phyloP scores from a whole-genome alignment of 176 grass and related monocot genomes.

The Carex parvula region DNA sequence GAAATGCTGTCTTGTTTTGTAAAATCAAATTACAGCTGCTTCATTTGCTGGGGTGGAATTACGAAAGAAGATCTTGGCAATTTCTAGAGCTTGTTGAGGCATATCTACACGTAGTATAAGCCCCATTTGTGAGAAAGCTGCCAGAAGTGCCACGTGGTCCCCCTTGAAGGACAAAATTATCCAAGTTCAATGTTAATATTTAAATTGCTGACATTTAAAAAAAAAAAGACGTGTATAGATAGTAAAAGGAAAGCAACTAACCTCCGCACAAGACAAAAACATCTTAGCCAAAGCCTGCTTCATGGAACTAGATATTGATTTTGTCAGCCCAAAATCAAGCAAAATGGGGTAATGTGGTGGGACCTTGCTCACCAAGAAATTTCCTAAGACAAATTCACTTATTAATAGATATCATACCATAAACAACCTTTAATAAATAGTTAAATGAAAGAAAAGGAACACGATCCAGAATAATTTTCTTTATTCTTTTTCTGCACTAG shows the following conservation, averaged over 20 bases:
- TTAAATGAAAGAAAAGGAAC: background rate
- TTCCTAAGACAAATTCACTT: slow-evolving; percentile 49
- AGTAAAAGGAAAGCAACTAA: slow-evolving; percentile 23
- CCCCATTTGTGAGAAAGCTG: slow-evolving; percentile 95
- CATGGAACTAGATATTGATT: slow-evolving; percentile 75
- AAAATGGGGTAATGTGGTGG: slow-evolving; percentile 81
- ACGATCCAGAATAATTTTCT: background rate
- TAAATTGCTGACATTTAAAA: slow-evolving; percentile 10
- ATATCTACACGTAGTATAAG: slow-evolving; percentile 95
- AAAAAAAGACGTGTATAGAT: slow-evolving; percentile 19
- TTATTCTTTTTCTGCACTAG: background rate
- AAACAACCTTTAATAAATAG: slow-evolving; percentile 1
- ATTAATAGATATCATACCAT: slow-evolving; percentile 5
- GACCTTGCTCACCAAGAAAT: slow-evolving; percentile 97
- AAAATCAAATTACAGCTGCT: slow-evolving; percentile 41
- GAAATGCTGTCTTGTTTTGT: background rate
- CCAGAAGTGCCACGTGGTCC: slow-evolving; percentile 83
- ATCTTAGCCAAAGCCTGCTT: slow-evolving; percentile 88
- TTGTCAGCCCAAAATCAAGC: slow-evolving; percentile 98
- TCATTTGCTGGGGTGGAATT: slow-evolving; percentile 71
- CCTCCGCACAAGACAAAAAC: slow-evolving; percentile 95
- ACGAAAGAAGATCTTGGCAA: slow-evolving; percentile 78
- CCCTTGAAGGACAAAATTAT: slow-evolving; percentile 46
- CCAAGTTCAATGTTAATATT: slow-evolving; percentile 7
- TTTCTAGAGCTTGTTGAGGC: slow-evolving; percentile 87